Base-by-base conservation (phyloP, 371 early-diverging fungal species). In the Mucor sp. region DNA sequence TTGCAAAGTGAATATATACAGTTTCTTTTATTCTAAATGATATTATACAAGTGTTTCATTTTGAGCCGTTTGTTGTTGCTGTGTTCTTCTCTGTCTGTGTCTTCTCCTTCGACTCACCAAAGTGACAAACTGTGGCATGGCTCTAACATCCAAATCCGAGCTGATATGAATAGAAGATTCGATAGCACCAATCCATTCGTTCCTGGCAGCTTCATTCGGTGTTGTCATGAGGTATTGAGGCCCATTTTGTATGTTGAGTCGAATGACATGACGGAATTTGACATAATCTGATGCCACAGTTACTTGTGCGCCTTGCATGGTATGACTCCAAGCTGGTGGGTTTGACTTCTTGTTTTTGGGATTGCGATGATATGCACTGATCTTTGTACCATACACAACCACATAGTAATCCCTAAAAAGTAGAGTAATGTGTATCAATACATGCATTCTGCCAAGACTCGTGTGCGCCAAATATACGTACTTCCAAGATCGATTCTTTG, bases 101-200 rank as follows among this genome's bases (percentile, higher is more conserved):
- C 71, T 67, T n/a, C 71, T 61, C 44, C 74, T 67, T 53, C 74
- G 58, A 17, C 71, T 68, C 15, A 71, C 50, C 14, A 71, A 60
- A 33, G 78, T 77, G 23, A 77, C 59, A 63, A 80, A 80, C 19
- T 74, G 68, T 9, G 84, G 84, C 84, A 83, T 83, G 14, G 57
- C 41, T 7, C 84, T 67, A 6, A 58, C 57, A 62, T 83, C 84
- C 4, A 83, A 37, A 56, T 79, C 81, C 5, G 62, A 59, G 56
- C 84, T 78, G 5, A 83, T 74, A 57, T 79, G 76, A 4, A 72
- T 64, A 4, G 84, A 78, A 7, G 80, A 72, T 60, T 83, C 81
- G 3, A 83, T 56, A 8, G 69, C 62, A 21, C 70, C 72, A 6
- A 83, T 70, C 81, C 81, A 83, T 8, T 75, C 65, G 14, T 69